phyloP scores from a whole-genome alignment of 352 stramenopile genomes.

The Phytopythium chamaehyphon region DNA sequence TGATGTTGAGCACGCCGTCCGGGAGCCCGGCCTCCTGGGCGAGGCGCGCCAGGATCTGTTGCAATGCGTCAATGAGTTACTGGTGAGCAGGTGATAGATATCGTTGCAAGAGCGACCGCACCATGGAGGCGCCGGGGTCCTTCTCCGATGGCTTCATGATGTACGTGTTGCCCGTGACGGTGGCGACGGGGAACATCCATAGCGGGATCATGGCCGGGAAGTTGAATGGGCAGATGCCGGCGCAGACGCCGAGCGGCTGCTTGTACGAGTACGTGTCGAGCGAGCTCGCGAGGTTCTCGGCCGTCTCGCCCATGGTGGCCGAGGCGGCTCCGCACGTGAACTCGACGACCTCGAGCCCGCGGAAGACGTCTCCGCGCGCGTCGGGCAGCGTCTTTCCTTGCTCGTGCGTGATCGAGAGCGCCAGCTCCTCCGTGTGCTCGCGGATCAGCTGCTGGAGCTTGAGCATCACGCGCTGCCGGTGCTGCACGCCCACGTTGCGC shows the following conservation, averaged over 20 bases:
- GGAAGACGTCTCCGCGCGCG: constrained; percentile 96
- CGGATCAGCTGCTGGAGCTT: constrained; percentile 95
- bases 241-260: constrained; percentile 93
- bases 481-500: constrained; percentile 92
- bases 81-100: background rate
- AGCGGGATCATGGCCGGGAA: constrained; percentile 98
- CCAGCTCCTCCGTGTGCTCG: constrained; percentile 93
- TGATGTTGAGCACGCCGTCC: constrained; percentile 94
- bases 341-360: constrained; percentile 89
- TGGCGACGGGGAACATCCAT: constrained; percentile 88
- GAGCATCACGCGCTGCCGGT: constrained; percentile 94
- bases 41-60: constrained; percentile 87
- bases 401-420: constrained; percentile 93
- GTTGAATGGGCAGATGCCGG: constrained; percentile 94
- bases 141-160: constrained; percentile 96
- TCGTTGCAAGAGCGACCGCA: constrained; percentile 6
- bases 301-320: constrained; percentile 95
- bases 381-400: constrained; percentile 92
- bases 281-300: constrained; percentile 88
- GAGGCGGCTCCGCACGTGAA: constrained; percentile 71
- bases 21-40: constrained; percentile 92
- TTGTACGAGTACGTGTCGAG: constrained; percentile 97
- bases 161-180: constrained; percentile 95
- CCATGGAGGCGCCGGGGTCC: constrained; percentile 86
- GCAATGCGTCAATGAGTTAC: constrained; percentile 5